Evolutionary conservation across 805 yeast genomes (phyloP), one percentile per base, ranked within the genome.

Genomic region (Jamesozyma lodderae): DNA sequence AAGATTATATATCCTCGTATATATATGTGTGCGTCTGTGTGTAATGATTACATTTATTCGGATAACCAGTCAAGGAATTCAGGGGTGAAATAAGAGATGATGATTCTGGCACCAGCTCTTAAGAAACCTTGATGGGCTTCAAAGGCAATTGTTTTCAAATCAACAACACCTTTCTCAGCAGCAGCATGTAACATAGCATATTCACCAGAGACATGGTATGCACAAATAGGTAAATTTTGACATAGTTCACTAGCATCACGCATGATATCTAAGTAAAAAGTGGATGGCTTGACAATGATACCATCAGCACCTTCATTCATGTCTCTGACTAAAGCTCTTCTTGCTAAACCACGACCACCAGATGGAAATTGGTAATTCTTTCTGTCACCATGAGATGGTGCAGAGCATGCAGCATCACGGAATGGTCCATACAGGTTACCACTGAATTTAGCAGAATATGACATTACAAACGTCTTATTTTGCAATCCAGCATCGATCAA

Each of bases 121-220:
- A 90, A 70, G 54, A 84, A 80, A 1, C 98, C 96, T 45, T 84
- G 71, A 51, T 92, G 95, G 34, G 92, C 67, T 66, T 92, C 98
- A 52, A 82, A 83, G 0, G 87, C 82, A 41, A 67, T 66, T 11
- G 77, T 62, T 63, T 84, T 81, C 62, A 92, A 72, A 60, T 90
- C 96, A 43, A 81, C 83, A 43, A 88, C 73, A 27, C 94, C 94
- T 69, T 87, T 87, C 54, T 87, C 96, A 22, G 96, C 96, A 37
- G 96, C 97, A 6, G 98, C 98, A 57, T 88, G 95, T 46, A 92
- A 63, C 98, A 92, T 92, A 23, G 97, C 96, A 56, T 75, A 92
- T 64, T 92, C 98, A 29, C 98, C 98, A 58, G 90, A 78, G 18
- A 92, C 98, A 62, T 92, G 98, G 63, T 92, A 92, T 20, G 94